A percentile compares a stretch with the other conserved stretches of the same genome.
Evolutionary conservation across 352 stramenopile species (phyloP).

Genomic region (Aphanomyces astaci): DNA sequence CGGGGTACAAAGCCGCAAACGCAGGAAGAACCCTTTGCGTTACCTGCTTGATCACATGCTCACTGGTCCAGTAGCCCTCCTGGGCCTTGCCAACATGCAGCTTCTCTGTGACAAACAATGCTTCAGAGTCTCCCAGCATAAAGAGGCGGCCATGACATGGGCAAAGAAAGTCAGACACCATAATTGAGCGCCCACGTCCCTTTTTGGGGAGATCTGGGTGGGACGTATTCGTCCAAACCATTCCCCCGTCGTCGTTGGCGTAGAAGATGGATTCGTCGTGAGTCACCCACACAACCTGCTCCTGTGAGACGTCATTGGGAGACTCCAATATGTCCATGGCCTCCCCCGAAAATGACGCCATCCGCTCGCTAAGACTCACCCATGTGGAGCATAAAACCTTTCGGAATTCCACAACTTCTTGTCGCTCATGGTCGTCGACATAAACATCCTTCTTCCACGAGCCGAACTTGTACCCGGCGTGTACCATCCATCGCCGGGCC

Average conservation of each 20-base stretch:
- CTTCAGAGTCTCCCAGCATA: background rate
- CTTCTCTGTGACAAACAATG: background rate
- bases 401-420: background rate
- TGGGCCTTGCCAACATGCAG: too few relatives aligned
- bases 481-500: too few relatives aligned
- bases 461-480: too few relatives aligned
- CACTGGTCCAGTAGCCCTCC: slow-evolving; percentile 5
- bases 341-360: background rate
- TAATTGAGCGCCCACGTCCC: too few relatives aligned
- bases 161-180: background rate
- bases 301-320: background rate
- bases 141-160: background rate
- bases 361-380: background rate
- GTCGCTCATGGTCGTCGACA: too few relatives aligned
- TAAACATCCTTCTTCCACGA: too few relatives aligned
- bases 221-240: background rate
- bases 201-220: background rate
- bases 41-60: background rate
- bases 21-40: background rate
- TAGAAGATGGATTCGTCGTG: too few relatives aligned
- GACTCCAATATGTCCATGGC: background rate
- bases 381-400: background rate
- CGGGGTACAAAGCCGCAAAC: background rate
- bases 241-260: background rate
- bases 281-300: background rate